Base-by-base conservation (phyloP, 108 stramenopile species). In the Mediolabrus comicus region DNA sequence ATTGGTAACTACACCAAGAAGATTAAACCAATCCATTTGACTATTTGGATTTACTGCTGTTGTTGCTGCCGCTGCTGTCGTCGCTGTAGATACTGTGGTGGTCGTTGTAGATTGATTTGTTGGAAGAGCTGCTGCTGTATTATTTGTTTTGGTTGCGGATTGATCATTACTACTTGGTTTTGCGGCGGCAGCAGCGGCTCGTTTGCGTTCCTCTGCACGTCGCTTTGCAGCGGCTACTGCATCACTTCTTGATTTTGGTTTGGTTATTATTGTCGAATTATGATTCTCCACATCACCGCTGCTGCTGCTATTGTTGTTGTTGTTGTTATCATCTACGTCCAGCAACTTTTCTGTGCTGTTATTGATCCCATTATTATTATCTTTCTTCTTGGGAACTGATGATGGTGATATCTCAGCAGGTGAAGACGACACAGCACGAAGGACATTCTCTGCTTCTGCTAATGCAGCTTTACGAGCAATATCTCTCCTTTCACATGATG, bases 1-100 rank as follows among this genome's bases (percentile, higher is more conserved):
- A 77, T 91, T 91, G 24, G 89, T 86, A 1, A 91, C 88, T 11
- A 91, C 89, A 9, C 84, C 80, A 35, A 94, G 80, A 26, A 94
- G 75, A 73, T 94, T 94, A 72, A 94, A 94, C 36, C 87, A 86
- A 64, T 94, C 88, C 69, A 94, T 65, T 39, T 81, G 75, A 61
- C 77, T 79, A 36, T 81, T 78, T 46, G 73, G 71, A 31, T 64
- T 36, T 17, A 34, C 22, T 28, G 39, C 16, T 35, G 32, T 53
- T 43, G 65, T 16, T 54, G 31, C 35, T 62, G 49, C 7, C 27
- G 43, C 2, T 30, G 24, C 12, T 71, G 59, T 16, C 52, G 46
- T 49, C 30, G 70, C 19, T 49, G 46, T n/a, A n/a, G n/a, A n/a
- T n/a, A n/a, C n/a, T n/a, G n/a, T n/a, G n/a, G n/a, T n/a, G n/a